These are phyloP conservation scores for Drosera capensis DNA, from an alignment of 148 eudicot species.

Conservation along the genomic window DNA sequence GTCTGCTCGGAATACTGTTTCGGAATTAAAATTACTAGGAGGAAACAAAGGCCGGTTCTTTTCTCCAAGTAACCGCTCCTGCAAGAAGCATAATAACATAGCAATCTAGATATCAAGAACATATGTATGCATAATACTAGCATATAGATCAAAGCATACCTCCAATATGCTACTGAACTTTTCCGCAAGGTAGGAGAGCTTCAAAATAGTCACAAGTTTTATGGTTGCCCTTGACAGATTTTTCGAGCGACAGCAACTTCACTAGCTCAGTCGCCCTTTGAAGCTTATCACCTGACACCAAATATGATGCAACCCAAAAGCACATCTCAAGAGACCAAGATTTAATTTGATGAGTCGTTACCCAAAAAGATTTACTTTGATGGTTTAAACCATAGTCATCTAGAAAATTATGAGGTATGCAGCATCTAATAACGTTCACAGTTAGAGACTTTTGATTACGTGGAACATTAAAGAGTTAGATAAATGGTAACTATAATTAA, in stretches of 20 bases:
- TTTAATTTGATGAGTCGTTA: too few species aligned
- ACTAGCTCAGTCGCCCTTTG: conserved; percentile 87
- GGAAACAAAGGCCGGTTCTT: conserved; percentile 9
- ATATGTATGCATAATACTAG: too few species aligned
- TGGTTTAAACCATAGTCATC: too few species aligned
- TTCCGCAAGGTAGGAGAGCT: conserved; percentile 86
- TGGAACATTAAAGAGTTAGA: too few species aligned
- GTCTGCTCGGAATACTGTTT: conserved; percentile 10
- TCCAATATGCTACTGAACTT: conserved; percentile 73
- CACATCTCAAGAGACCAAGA: not conserved
- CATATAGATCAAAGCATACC: conserved; percentile 31
- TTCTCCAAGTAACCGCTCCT: conserved; percentile 65
- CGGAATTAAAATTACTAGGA: conserved; percentile 13
- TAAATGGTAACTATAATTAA: too few species aligned
- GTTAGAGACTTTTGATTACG: too few species aligned
- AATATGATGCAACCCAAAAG: not conserved
- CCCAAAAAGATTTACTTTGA: too few species aligned
- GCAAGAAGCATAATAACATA: conserved; percentile 17
- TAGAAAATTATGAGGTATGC: too few species aligned
- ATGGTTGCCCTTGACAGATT: conserved; percentile 86
- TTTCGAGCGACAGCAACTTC: conserved; percentile 72
- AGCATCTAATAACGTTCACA: too few species aligned
- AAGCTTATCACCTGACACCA: conserved; percentile 85
- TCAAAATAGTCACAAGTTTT: conserved; percentile 75
- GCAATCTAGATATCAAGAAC: too few species aligned